phyloP scores from a whole-genome alignment of 495 filamentous ascomycete species.

The Talaromyces nanjingensis region DNA sequence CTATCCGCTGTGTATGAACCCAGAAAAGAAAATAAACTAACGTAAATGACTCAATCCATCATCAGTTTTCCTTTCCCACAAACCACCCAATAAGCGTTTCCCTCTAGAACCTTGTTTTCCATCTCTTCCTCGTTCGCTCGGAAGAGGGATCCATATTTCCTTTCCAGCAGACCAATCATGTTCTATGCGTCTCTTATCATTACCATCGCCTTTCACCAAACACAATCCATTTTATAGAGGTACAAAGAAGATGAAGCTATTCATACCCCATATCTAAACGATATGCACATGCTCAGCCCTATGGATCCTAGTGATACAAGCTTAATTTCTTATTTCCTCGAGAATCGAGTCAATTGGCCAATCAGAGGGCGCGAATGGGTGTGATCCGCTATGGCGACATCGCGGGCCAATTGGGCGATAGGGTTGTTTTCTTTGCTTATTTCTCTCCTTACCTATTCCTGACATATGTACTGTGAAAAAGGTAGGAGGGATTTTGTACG shows the following conservation, averaged over 20 bases:
- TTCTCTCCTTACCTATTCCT: not conserved
- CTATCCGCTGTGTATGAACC: not conserved
- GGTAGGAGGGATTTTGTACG: not conserved
- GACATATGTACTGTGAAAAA: too few relatives aligned
- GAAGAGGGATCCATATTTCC: not conserved
- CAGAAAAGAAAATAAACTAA: not conserved
- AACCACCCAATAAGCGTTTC: not conserved
- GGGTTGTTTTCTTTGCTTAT: not conserved
- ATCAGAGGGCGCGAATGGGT: not conserved
- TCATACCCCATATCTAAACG: not conserved
- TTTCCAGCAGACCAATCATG: not conserved
- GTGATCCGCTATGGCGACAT: constrained; percentile 10
- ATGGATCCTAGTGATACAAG: constrained; percentile 3
- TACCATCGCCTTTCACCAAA: not conserved
- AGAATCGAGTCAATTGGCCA: not conserved
- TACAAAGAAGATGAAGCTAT: not conserved
- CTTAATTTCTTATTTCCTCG: not conserved
- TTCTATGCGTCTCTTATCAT: not conserved
- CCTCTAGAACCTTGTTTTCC: not conserved
- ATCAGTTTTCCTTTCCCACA: not conserved
- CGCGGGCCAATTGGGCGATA: not conserved
- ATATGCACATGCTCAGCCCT: constrained; percentile 3
- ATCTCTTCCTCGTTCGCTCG: not conserved
- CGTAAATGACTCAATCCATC: not conserved
- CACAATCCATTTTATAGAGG: too few relatives aligned